phyloP scores from a whole-genome alignment of 2,329 filamentous ascomycete genomes.

The Cytospora chrysosperma region DNA sequence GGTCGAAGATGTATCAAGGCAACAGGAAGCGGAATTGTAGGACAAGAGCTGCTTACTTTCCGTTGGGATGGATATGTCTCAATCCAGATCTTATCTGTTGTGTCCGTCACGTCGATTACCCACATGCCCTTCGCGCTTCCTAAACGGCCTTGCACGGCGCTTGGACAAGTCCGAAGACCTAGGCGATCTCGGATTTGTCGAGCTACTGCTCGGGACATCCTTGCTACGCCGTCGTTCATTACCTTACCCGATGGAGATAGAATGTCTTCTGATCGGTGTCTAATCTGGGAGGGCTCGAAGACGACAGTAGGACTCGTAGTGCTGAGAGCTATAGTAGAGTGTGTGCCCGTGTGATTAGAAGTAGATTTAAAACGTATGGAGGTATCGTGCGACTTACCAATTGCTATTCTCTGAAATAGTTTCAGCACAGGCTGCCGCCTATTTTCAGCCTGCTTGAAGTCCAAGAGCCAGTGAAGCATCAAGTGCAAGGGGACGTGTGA shows the following conservation, averaged over 20 bases:
- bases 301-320: conserved; percentile 47
- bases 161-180: conserved; percentile 54
- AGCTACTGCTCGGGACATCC: conserved; percentile 62
- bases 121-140: conserved; percentile 75
- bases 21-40: neutral
- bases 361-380: conserved; percentile 18
- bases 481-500: conserved; percentile 35
- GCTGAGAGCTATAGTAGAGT: conserved; percentile 45
- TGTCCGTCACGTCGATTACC: conserved; percentile 57
- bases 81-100: conserved; percentile 58
- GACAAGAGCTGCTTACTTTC: conserved; percentile 44
- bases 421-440: conserved; percentile 50
- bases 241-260: conserved; percentile 41
- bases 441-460: conserved; percentile 40
- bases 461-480: conserved; percentile 55
- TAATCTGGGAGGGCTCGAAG: conserved; percentile 48
- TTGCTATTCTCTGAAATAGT: conserved; percentile 55
- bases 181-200: conserved; percentile 49
- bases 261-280: conserved; percentile 38
- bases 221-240: conserved; percentile 68
- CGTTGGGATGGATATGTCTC: conserved; percentile 64
- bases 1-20: too few species aligned
- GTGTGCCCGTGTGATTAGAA: neutral
- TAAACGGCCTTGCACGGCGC: conserved; percentile 68
- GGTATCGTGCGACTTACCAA: conserved; percentile 43